phyloP scores from a whole-genome alignment of 768 basidiomycete species.

The Auricularia heimuer region DNA sequence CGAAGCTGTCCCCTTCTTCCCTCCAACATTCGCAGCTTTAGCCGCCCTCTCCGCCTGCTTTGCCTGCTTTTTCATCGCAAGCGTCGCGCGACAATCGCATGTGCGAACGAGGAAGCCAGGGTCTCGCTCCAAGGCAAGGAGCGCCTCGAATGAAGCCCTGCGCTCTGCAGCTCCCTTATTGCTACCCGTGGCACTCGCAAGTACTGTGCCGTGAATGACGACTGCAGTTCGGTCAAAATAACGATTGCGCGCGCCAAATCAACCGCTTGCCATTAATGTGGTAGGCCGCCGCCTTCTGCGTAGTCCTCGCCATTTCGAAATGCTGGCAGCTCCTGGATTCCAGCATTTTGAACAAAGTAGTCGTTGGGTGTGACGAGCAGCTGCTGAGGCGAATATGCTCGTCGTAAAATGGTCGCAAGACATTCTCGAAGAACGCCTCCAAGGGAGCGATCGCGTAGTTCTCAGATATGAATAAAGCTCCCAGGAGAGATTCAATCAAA shows the following conservation, averaged over 20 bases:
- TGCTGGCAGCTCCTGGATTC: slow-evolving; percentile 63
- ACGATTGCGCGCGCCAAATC: slow-evolving; percentile 20
- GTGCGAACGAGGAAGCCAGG: slow-evolving; percentile 48
- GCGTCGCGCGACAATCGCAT: slow-evolving; percentile 52
- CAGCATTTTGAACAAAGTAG: slow-evolving; percentile 60
- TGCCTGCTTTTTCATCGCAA: slow-evolving; percentile 26
- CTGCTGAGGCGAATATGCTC: slow-evolving; percentile 63
- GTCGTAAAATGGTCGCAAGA: slow-evolving; percentile 72
- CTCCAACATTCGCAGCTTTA: slow-evolving; percentile 15
- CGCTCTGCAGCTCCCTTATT: slow-evolving; percentile 48
- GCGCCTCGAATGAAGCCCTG: slow-evolving; percentile 49
- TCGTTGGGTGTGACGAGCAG: slow-evolving; percentile 68
- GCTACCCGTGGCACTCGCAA: slow-evolving; percentile 47
- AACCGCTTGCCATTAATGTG: slow-evolving; percentile 33
- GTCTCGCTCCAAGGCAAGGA: slow-evolving; percentile 61
- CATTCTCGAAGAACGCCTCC: slow-evolving; percentile 53
- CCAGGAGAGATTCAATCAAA: slow-evolving; percentile 69
- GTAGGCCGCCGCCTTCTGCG: slow-evolving; percentile 26
- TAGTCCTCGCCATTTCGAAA: slow-evolving; percentile 44
- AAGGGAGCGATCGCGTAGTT: slow-evolving; percentile 51
- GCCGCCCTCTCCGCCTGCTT: slow-evolving; percentile 22
- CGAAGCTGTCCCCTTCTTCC: not conserved
- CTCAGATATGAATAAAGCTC: slow-evolving; percentile 72
- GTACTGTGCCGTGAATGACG: slow-evolving; percentile 52
- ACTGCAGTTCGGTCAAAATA: slow-evolving; percentile 32